Conservation (phyloP, 768 basidiomycete species). For the Lentinus brumalis region DNA sequence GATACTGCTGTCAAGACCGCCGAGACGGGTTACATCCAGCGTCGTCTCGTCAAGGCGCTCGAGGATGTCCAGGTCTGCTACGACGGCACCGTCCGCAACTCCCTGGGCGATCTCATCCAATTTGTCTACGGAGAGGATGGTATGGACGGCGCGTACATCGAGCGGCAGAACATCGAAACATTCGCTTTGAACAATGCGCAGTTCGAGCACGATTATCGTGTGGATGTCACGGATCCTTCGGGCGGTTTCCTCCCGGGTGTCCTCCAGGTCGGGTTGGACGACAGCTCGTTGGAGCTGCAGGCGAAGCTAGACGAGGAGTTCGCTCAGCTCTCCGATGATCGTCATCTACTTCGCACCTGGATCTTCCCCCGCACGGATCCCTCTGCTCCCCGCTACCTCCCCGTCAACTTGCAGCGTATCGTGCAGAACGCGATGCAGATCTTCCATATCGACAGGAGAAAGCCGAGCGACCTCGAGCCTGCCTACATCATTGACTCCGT, state of each 20-base stretch:
- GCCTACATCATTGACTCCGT: slow-evolving; percentile 83
- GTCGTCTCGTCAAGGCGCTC: slow-evolving; percentile 95
- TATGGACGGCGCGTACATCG: slow-evolving; percentile 98
- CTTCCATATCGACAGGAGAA: slow-evolving; percentile 94
- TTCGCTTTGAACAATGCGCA: slow-evolving; percentile 78
- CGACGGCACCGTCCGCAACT: slow-evolving; percentile 97
- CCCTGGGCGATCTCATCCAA: slow-evolving; percentile 93
- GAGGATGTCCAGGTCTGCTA: slow-evolving; percentile 98
- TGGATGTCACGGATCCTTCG: slow-evolving; percentile 85
- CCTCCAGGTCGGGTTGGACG: slow-evolving; percentile 86
- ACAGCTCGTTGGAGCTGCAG: slow-evolving; percentile 82
- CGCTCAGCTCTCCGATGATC: slow-evolving; percentile 65
- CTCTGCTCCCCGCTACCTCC: slow-evolving; percentile 78
- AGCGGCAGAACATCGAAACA: slow-evolving; percentile 91
- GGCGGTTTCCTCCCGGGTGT: slow-evolving; percentile 80
- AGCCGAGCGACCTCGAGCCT: slow-evolving; percentile 91
- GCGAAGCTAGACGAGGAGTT: slow-evolving; percentile 81
- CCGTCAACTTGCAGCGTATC: slow-evolving; percentile 94
- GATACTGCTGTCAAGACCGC: slow-evolving; percentile 99
- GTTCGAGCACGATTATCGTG: slow-evolving; percentile 92
- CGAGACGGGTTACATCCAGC: slow-evolving; percentile 98
- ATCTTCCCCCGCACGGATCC: slow-evolving; percentile 81
- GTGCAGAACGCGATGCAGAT: slow-evolving; percentile 95
- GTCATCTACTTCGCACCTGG: slow-evolving; percentile 75
- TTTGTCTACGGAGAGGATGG: slow-evolving; percentile 99